phyloP scores from a whole-genome alignment of 139 green algal genomes.

The Penium margaritaceum region DNA sequence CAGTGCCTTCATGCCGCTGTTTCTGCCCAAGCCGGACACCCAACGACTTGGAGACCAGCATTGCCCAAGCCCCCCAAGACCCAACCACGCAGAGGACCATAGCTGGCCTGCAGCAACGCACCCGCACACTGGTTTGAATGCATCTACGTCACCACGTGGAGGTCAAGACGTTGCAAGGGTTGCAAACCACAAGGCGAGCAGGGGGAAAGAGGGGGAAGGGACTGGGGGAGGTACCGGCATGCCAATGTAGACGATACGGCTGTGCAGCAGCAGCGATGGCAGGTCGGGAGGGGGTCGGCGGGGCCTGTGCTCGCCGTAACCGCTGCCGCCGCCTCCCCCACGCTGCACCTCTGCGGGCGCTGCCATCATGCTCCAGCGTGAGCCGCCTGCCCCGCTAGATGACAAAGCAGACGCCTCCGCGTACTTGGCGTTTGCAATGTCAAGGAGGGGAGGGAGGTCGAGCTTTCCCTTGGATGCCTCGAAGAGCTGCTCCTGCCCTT shows the following conservation, averaged over 20 bases:
- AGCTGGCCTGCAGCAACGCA: neutral
- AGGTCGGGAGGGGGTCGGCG: slow-evolving; percentile 69
- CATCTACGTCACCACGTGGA: too few relatives aligned
- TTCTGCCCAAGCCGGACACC: too few relatives aligned
- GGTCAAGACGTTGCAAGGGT: neutral
- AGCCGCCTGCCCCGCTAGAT: too few relatives aligned
- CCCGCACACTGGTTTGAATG: neutral
- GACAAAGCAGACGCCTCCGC: too few relatives aligned
- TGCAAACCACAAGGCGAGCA: neutral
- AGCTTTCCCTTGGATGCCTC: slow-evolving; percentile 14
- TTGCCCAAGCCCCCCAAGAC: neutral
- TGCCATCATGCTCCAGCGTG: slow-evolving; percentile 24
- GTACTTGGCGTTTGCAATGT: slow-evolving; percentile 20
- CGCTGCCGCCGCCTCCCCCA: slow-evolving; percentile 17
- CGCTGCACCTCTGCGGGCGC: slow-evolving; percentile 33
- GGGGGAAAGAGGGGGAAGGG: slow-evolving; percentile 5
- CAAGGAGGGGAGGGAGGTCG: slow-evolving; percentile 20
- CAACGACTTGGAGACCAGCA: neutral
- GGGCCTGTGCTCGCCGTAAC: slow-evolving; percentile 48
- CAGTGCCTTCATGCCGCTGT: too few relatives aligned
- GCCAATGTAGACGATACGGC: slow-evolving; percentile 76
- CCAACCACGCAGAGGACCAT: neutral
- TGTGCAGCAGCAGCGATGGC: slow-evolving; percentile 76
- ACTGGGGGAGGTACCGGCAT: slow-evolving; percentile 59
- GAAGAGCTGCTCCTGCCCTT: slow-evolving; percentile 25